Base-by-base conservation (phyloP, 805 yeast genomes). In the Aciculoconidium aculeatum region DNA sequence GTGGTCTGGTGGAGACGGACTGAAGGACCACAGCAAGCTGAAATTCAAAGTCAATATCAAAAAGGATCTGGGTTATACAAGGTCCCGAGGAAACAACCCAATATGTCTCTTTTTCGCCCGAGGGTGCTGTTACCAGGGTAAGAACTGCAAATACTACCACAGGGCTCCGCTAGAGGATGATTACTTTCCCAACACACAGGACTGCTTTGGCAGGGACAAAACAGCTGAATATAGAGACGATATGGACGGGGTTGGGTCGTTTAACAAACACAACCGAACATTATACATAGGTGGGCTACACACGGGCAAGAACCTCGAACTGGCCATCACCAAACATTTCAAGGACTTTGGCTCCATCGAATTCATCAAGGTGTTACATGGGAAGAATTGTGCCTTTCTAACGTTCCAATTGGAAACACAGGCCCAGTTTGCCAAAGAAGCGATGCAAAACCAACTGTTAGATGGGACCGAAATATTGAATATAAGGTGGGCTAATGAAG, bases 371-470 rank as follows among this genome's bases (percentile, higher is more conserved):
- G 77, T 78, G 10, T 55, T 84, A 9, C 67, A 70, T 30, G 58
- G 60, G 15, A 77, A 79, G 45, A 73, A 75, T 21, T 75, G 88
- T 46, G 95, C 88, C 0, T 88, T 90, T 58, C 72, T 92, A 5
- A 79, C 82, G 1, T 90, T 61, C 47, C 65, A 65, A 33, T 52
- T 66, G 19, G 95, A 85, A 44, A 52, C 69, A 12, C 78, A 72
- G 47, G 96, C 96, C 0, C 96, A 90, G 52, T 92, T 90, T 64
- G 95, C 96, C 0, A 84, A 85, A 45, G 97, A 90, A 53, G 95
- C 95, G 1, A 85, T 90, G 95, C 73, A 80, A 21, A 78, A 79
- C 24, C 97, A 90, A 51, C 69, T 82, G 6, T 51, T 88, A 6
- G 51, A 42, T 14, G 51, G 40, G 5, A 69, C 72, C 34, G 95